A percentile compares a stretch with the other conserved stretches of the same genome.
Evolutionary conservation across 306 rosid species (phyloP).

Genomic region (Luffa acutangula): DNA sequence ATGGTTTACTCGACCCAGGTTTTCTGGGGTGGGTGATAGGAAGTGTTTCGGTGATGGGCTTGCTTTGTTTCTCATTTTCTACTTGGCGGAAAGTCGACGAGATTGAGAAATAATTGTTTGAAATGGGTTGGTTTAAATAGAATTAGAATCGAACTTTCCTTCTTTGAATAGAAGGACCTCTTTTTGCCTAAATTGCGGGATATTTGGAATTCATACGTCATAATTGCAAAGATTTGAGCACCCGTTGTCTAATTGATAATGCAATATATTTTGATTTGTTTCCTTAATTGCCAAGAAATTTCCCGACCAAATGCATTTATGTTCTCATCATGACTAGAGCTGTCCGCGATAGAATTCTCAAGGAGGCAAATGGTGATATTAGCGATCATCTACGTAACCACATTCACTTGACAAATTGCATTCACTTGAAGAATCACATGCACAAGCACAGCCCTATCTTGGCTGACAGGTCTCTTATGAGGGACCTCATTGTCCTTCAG

Average conservation of each 20-base stretch:
- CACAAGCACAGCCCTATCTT: slow-evolving; percentile 92
- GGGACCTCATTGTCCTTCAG: slow-evolving; percentile 87
- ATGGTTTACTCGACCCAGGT: slow-evolving; percentile 5
- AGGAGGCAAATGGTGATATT: slow-evolving; percentile 95
- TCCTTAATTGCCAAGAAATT: slow-evolving; percentile 36
- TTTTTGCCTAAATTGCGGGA: slow-evolving; percentile 29
- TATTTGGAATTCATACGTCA: slow-evolving; percentile 17
- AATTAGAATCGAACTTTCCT: neutral
- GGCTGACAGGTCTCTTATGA: slow-evolving; percentile 79
- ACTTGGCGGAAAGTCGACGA: neutral
- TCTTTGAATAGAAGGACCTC: slow-evolving; percentile 2
- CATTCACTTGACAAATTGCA: slow-evolving; percentile 93
- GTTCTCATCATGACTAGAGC: slow-evolving; percentile 91
- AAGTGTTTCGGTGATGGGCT: neutral
- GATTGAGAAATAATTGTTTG: neutral
- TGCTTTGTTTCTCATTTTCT: neutral
- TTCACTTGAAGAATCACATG: slow-evolving; percentile 99
- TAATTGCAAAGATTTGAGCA: slow-evolving; percentile 16
- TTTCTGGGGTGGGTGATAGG: neutral
- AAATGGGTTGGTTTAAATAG: neutral
- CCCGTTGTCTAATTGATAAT: slow-evolving; percentile 17
- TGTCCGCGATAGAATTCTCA: slow-evolving; percentile 75
- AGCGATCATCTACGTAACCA: slow-evolving; percentile 94
- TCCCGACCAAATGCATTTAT: slow-evolving; percentile 26
- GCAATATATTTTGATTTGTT: slow-evolving; percentile 27